These are phyloP conservation scores for Polychaeton citri DNA, from an alignment of 2,329 filamentous ascomycete species.

Conservation along the genomic window DNA sequence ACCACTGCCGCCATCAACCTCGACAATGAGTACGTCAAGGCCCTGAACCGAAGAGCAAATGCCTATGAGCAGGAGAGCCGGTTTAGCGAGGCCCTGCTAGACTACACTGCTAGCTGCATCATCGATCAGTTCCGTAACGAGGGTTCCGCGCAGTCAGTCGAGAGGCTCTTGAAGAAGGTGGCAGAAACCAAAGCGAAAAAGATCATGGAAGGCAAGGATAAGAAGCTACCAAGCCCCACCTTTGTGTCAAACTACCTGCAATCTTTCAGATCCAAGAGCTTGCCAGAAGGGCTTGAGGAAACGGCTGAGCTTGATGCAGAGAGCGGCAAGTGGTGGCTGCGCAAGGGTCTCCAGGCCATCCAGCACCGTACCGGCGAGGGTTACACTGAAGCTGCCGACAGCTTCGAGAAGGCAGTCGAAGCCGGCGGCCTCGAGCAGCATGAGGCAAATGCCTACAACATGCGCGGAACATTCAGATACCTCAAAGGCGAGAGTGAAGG, in stretches of 20 bases:
- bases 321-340: slow-evolving; percentile 73
- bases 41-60: slow-evolving; percentile 87
- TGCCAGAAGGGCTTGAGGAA: slow-evolving; percentile 72
- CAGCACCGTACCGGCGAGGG: slow-evolving; percentile 78
- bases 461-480: slow-evolving; percentile 92
- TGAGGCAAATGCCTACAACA: slow-evolving; percentile 88
- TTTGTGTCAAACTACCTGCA: slow-evolving; percentile 98
- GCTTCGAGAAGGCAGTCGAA: slow-evolving; percentile 81
- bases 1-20: slow-evolving; percentile 89
- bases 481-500: slow-evolving; percentile 75
- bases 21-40: slow-evolving; percentile 94
- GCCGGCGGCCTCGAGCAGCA: slow-evolving; percentile 65
- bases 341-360: slow-evolving; percentile 68
- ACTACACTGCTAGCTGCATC: slow-evolving; percentile 98
- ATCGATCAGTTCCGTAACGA: slow-evolving; percentile 96
- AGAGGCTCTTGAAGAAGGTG: slow-evolving; percentile 90
- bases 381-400: slow-evolving; percentile 74
- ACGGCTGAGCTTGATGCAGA: slow-evolving; percentile 62
- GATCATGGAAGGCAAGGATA: slow-evolving; percentile 66
- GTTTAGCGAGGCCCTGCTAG: slow-evolving; percentile 87
- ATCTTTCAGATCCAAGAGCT: slow-evolving; percentile 77
- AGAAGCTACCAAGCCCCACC: slow-evolving; percentile 85
- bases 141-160: slow-evolving; percentile 73
- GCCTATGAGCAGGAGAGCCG: slow-evolving; percentile 88
- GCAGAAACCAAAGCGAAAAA: slow-evolving; percentile 87